Evolutionary conservation across 2,329 filamentous ascomycete species (phyloP).

Genomic region (Apiospora phragmitis): DNA sequence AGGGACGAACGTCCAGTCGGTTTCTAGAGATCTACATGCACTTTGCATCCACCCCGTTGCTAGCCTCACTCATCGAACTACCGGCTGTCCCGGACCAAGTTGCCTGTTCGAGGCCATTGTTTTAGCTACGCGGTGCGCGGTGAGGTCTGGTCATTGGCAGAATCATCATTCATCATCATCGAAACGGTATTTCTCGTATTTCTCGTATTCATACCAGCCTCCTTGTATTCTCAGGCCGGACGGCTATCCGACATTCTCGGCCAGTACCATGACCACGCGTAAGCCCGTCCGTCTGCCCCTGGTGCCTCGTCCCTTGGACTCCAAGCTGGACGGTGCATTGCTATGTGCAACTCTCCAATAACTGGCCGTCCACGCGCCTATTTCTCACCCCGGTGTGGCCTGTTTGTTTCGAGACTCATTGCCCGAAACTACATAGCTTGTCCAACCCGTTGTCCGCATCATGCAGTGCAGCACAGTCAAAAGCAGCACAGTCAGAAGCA

Average conservation of each 20-base stretch:
- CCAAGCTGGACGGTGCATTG: not conserved
- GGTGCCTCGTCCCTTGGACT: not conserved
- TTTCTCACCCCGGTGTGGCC: too few relatives aligned
- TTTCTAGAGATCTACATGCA: not conserved
- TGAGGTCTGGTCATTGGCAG: not conserved
- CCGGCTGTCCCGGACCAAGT: not conserved
- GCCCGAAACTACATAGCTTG: too few relatives aligned
- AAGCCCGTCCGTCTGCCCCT: not conserved
- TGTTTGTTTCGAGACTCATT: too few relatives aligned
- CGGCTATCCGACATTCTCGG: not conserved
- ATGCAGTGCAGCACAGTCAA: too few relatives aligned
- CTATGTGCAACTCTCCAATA: too few relatives aligned
- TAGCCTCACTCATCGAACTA: not conserved
- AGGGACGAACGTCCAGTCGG: not conserved
- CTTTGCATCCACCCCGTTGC: not conserved
- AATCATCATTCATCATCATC: not conserved
- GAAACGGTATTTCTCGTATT: not conserved
- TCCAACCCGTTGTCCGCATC: too few relatives aligned
- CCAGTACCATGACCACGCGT: not conserved
- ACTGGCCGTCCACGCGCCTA: too few relatives aligned
- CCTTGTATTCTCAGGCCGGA: not conserved
- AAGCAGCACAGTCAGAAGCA: too few relatives aligned
- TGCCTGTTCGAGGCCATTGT: not conserved
- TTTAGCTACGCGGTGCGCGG: not conserved
- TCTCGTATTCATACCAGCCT: not conserved